These are phyloP conservation scores for Lupinus albus DNA, from an alignment of 306 rosid species.

Conservation along the genomic window DNA sequence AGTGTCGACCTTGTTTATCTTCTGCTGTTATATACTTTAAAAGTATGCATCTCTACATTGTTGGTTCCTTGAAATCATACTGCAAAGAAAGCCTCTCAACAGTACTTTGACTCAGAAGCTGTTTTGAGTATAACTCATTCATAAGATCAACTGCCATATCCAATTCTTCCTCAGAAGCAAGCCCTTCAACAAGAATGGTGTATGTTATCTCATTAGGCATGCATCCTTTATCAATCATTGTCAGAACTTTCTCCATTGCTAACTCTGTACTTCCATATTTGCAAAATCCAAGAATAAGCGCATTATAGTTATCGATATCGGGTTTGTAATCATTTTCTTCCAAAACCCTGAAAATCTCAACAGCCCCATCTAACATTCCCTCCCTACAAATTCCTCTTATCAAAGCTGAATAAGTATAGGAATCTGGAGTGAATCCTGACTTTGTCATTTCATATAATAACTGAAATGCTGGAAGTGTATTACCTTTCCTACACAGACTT, in stretches of 20 bases:
- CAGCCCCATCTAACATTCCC: conserved; percentile 80
- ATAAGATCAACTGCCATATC: conserved; percentile 64
- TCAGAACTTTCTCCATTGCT: conserved; percentile 62
- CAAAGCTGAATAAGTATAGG: conserved; percentile 80
- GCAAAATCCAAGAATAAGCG: conserved; percentile 77
- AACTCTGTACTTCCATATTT: conserved; percentile 65
- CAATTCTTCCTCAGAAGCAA: conserved; percentile 66
- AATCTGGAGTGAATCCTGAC: conserved; percentile 78
- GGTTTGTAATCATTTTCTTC: conserved; percentile 68
- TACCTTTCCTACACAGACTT: conserved; percentile 81
- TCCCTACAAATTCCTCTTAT: conserved; percentile 86
- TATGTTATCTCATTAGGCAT: conserved; percentile 82
- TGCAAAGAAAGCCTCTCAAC: conserved; percentile 75
- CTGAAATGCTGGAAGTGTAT: conserved; percentile 82
- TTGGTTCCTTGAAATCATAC: conserved; percentile 59
- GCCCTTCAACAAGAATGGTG: conserved; percentile 77
- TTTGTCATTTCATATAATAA: conserved; percentile 79
- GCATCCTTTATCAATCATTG: conserved; percentile 67
- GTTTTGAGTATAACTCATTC: conserved; percentile 59
- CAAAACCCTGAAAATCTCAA: conserved; percentile 73
- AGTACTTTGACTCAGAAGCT: conserved; percentile 64
- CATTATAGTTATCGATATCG: conserved; percentile 69
- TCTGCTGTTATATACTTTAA: conserved; percentile 30
- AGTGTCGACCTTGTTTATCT: conserved; percentile 35
- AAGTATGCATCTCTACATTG: conserved; percentile 33